These are phyloP conservation scores for Turritis glabra DNA, from an alignment of 345 rosid species.

Conservation along the genomic window DNA sequence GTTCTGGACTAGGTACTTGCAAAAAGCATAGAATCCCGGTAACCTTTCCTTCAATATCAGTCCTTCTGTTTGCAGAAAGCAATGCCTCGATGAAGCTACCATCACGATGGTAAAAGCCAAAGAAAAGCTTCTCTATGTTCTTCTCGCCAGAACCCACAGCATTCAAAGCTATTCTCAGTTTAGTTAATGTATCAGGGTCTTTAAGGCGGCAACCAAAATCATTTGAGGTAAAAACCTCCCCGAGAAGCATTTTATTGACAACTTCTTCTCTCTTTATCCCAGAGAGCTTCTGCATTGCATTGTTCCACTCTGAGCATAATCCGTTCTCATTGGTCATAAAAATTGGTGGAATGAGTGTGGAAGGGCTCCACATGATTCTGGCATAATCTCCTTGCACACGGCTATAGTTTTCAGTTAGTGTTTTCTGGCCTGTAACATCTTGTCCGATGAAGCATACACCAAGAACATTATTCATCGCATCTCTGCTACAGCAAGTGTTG, in stretches of 20 bases:
- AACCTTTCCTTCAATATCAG: constrained; percentile 59
- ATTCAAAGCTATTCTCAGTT: constrained; percentile 63
- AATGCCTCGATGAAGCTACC: constrained; percentile 66
- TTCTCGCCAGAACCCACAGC: constrained; percentile 54
- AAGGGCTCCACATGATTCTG: constrained; percentile 66
- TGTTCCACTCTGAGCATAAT: constrained; percentile 76
- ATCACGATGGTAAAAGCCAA: constrained; percentile 66
- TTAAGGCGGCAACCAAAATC: constrained; percentile 64
- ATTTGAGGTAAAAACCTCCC: constrained; percentile 70
- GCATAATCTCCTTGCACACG: constrained; percentile 71
- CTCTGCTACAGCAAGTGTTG: constrained; percentile 80
- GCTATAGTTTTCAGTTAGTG: constrained; percentile 56
- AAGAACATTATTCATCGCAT: constrained; percentile 50
- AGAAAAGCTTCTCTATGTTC: constrained; percentile 56
- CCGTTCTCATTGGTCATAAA: constrained; percentile 72
- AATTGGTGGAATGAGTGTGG: constrained; percentile 79
- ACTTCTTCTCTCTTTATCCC: constrained; percentile 79
- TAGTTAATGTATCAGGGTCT: constrained; percentile 68
- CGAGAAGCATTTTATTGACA: constrained; percentile 59
- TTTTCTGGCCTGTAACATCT: constrained; percentile 70
- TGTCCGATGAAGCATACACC: constrained; percentile 87
- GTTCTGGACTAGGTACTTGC: constrained; percentile 77
- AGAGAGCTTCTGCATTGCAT: constrained; percentile 77
- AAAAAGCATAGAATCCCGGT: constrained; percentile 72
- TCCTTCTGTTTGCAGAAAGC: constrained; percentile 63